phyloP scores from a whole-genome alignment of 495 filamentous ascomycete genomes.

The Astrocystis sublimbata region DNA sequence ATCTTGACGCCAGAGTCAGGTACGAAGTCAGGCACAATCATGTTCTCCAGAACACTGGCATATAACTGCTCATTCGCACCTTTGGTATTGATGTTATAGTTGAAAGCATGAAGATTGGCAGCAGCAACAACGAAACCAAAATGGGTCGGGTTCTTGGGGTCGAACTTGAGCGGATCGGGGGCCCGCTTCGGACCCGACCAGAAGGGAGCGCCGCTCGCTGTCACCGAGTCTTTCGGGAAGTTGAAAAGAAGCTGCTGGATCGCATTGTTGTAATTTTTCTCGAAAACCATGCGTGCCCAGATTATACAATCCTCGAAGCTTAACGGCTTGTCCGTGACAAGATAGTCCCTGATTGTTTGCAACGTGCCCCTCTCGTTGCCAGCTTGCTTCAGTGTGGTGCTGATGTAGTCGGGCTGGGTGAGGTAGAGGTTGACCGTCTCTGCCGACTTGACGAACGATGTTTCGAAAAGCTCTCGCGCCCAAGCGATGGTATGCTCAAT shows the following conservation, averaged over 20 bases:
- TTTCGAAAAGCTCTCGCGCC: slow-evolving; percentile 93
- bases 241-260: slow-evolving; percentile 97
- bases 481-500: slow-evolving; percentile 99
- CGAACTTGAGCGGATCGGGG: slow-evolving; percentile 87
- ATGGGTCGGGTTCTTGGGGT: slow-evolving; percentile 79
- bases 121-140: slow-evolving; percentile 82
- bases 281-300: slow-evolving; percentile 92
- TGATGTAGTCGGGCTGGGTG: slow-evolving; percentile 86
- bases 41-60: slow-evolving; percentile 75
- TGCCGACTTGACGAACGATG: slow-evolving; percentile 87
- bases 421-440: slow-evolving; percentile 96
- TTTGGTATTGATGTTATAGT: slow-evolving; percentile 90
- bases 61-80: slow-evolving; percentile 68
- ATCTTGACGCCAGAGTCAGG: slow-evolving; percentile 94
- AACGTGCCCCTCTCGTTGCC: slow-evolving; percentile 96
- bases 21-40: slow-evolving; percentile 95
- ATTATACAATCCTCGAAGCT: slow-evolving; percentile 94
- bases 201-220: slow-evolving; percentile 86
- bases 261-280: slow-evolving; percentile 95
- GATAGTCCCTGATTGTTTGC: slow-evolving; percentile 82
- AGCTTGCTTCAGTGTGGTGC: slow-evolving; percentile 84
- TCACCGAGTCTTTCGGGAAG: slow-evolving; percentile 91
- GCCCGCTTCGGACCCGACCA: slow-evolving; percentile 99
- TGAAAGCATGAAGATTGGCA: slow-evolving; percentile 94
- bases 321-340: slow-evolving; percentile 90